phyloP scores from a whole-genome alignment of 495 filamentous ascomycete genomes.

The Neurospora sp. region DNA sequence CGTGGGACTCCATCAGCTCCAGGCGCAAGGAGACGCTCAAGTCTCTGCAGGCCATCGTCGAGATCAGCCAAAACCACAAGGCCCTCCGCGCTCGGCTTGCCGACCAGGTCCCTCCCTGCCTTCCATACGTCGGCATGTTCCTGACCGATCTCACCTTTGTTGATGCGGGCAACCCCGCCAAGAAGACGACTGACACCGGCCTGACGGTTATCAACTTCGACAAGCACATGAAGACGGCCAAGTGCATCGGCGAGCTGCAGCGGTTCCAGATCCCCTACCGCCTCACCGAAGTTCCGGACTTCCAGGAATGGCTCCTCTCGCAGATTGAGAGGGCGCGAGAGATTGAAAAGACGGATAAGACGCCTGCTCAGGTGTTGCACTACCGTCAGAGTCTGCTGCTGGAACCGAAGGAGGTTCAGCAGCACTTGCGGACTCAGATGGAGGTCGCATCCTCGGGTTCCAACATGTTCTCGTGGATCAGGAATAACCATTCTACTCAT shows the following conservation, averaged over 20 bases:
- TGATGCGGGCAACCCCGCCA: constrained; percentile 85
- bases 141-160: constrained; percentile 82
- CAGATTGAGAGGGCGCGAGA: constrained; percentile 75
- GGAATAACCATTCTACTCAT: constrained; percentile 13
- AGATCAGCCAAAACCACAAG: constrained; percentile 83
- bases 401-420: constrained; percentile 63
- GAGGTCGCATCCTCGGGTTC: constrained; percentile 23
- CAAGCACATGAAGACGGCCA: constrained; percentile 89
- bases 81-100: constrained; percentile 82
- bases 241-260: constrained; percentile 90
- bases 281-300: constrained; percentile 71
- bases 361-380: constrained; percentile 62
- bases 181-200: constrained; percentile 38
- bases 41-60: constrained; percentile 68
- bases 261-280: constrained; percentile 95
- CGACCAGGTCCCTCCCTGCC: constrained; percentile 79
- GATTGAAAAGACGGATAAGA: constrained; percentile 54
- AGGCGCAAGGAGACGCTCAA: constrained; percentile 77
- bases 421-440: constrained; percentile 34
- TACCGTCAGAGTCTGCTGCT: constrained; percentile 80
- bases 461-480: constrained; percentile 26
- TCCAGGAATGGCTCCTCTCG: constrained; percentile 88
- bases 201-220: constrained; percentile 93
- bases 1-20: constrained; percentile 82
- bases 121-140: constrained; percentile 96